Evolutionary conservation across 2,329 filamentous ascomycete species (phyloP), one percentile per base, ranked within the genome.

Genomic region (Sordariomycetes sp.): DNA sequence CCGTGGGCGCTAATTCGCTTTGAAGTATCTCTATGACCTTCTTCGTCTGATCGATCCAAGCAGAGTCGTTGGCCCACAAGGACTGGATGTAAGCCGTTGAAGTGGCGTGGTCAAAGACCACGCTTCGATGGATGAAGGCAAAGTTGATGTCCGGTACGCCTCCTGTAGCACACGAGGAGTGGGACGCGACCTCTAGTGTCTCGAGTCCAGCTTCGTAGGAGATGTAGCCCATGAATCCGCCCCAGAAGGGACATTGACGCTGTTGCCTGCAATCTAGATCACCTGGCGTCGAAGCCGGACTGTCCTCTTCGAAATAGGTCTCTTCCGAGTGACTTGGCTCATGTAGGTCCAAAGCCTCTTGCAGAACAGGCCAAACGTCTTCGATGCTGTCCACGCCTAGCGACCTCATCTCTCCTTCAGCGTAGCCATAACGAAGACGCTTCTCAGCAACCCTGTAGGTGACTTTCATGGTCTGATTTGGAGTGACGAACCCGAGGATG

Each of bases 191-290:
- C 14, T 32, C 34, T 10, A 36, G 32, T 5, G 36, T 36, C 31
- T 39, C 32, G 8, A 43, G 34, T 4, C 41, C 41, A n/a, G 37
- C 36, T 29, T 43, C 41, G 23, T 43, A 43, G 12, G 39, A 37
- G 18, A 43, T 21, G 26, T 39, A 43, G 6, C 41, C 41, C 36
- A 43, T 43, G 32, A 43, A 41, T 7, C 41, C 41, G 5, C 39
- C 41, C 33, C 36, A 38, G 32, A 43, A 43, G 21, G 33, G 34
- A 23, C 26, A 23, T 8, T 30, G 15, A 26, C 21, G 4, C 8
- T 32, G 14, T n/a, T 32, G 30, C n/a, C 7, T 9, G 17, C 11
- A 14, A 8, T 25, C 23, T 25, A 9, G 9, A 25, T 25, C 23
- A n/a, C n/a, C n/a, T n/a, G n/a, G n/a, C n/a, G n/a, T n/a, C n/a